Evolutionary conservation across 306 rosid species (phyloP).

Genomic region (Vicia sativa): DNA sequence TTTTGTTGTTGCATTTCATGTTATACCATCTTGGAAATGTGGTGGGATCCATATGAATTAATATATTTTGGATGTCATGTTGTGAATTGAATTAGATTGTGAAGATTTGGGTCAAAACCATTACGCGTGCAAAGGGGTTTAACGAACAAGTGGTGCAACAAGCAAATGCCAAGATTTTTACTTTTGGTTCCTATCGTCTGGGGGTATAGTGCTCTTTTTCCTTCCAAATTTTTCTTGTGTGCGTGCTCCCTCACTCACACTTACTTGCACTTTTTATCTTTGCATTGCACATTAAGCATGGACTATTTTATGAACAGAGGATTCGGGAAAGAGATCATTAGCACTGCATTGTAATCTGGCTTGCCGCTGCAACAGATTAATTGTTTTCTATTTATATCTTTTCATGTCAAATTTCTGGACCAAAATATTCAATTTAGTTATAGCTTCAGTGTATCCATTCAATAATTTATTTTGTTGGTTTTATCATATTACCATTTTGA

Average conservation of each 20-base stretch:
- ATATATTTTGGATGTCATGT: conserved; percentile 30
- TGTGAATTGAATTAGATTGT: conserved; percentile 64
- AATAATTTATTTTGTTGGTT: not conserved
- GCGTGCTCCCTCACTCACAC: not conserved
- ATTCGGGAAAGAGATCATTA: not conserved
- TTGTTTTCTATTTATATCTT: conserved; percentile 28
- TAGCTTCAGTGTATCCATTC: not conserved
- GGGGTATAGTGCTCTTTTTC: conserved; percentile 69
- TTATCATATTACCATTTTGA: not conserved
- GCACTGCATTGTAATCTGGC: conserved; percentile 22
- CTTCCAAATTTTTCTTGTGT: conserved; percentile 27
- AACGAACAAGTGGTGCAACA: conserved; percentile 81
- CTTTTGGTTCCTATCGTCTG: conserved; percentile 87
- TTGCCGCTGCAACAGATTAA: not conserved
- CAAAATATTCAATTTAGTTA: too few species aligned
- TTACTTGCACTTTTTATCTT: not conserved
- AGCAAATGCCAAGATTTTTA: conserved; percentile 97
- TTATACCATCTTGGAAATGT: conserved; percentile 11
- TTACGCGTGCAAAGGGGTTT: conserved; percentile 82
- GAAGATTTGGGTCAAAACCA: conserved; percentile 84
- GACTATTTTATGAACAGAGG: conserved; percentile 7
- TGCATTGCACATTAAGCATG: not conserved
- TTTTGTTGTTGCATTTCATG: conserved; percentile 21
- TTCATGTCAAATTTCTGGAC: not conserved
- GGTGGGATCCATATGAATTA: conserved; percentile 17